Evolutionary conservation across 441 rosid genomes (phyloP).

Genomic region (Aquilaria agallochum): DNA sequence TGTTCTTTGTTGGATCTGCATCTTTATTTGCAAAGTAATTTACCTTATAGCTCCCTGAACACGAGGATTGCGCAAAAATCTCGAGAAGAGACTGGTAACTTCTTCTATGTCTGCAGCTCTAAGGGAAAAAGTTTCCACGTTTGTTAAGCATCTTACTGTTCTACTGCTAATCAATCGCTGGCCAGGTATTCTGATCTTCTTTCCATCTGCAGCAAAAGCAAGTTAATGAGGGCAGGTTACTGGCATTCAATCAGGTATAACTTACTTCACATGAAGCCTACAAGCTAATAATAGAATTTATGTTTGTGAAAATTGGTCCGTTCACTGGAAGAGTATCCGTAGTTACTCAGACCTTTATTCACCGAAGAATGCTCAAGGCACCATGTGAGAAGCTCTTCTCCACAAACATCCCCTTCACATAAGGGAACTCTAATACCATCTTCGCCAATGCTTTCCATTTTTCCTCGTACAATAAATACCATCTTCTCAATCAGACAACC

Average conservation of each 20-base stretch:
- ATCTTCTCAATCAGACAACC: constrained; percentile 68
- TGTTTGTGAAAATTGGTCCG: background rate
- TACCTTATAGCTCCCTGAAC: constrained; percentile 85
- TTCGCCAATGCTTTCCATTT: constrained; percentile 63
- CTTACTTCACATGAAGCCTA: background rate
- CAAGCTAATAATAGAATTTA: background rate
- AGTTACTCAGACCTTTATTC: constrained; percentile 37
- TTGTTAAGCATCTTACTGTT: constrained; percentile 57
- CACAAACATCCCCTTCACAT: constrained; percentile 70
- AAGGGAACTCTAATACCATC: constrained; percentile 39
- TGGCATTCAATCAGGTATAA: constrained; percentile 2
- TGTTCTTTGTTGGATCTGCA: background rate
- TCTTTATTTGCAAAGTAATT: constrained; percentile 3
- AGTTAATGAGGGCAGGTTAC: constrained; percentile 3
- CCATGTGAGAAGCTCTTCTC: constrained; percentile 92
- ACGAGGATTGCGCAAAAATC: constrained; percentile 56
- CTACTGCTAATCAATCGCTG: constrained; percentile 53
- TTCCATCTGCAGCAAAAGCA: constrained; percentile 42
- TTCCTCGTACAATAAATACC: constrained; percentile 81
- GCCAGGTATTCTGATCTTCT: constrained; percentile 38
- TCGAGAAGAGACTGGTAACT: constrained; percentile 61
- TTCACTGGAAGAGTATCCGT: background rate
- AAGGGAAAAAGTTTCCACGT: constrained; percentile 89
- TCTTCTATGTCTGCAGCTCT: constrained; percentile 78
- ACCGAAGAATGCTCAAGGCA: constrained; percentile 73